Evolutionary conservation across 2,329 filamentous ascomycete species (phyloP), one percentile per base, ranked within the genome.

Genomic region (Tothia fuscella): DNA sequence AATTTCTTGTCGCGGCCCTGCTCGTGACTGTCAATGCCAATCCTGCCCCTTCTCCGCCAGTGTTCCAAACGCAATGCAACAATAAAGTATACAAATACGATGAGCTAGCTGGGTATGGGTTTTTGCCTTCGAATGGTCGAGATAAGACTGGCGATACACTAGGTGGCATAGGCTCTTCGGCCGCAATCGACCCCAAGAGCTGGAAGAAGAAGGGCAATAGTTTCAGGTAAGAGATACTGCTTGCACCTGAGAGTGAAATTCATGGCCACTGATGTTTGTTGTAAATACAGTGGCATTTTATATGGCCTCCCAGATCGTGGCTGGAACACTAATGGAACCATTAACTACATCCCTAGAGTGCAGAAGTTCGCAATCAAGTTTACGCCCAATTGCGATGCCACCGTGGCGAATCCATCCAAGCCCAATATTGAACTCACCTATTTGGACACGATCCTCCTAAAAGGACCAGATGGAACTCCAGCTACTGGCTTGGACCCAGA

Each of bases 141-240:
- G 81, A 85, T 59, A 77, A 78, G 53, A 78, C 71, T 49, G 78
- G 78, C 22, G 80, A 85, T 53, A 84, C 78, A 0, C 62, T 84
- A 22, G 78, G 76, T 28, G 76, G 78, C 2, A 65, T 81, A 39
- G 81, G 81, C 6, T 80, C 73, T 44, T 68, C 76, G 10, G 72
- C 80, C 50, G 72, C 76, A n/a, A 59, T 85, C 22, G 73, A 80
- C 43, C 63, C 64, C 45, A 61, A 57, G 25, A 68, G 70, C 6
- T 85, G 79, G 78, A 68, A 64, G 49, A 72, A 70, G 53, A 59
- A 58, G 2, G 55, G 56, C 4, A 66, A 60, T 50, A 64, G 62
- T 40, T 51, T 17, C 49, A 47, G 3, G 51, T 53, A n/a, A n/a
- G n/a, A n/a, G n/a, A n/a, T n/a, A n/a, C n/a, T n/a, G n/a, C n/a